Conservation (phyloP, 108 stramenopile genomes). For the Nannochloropsis granulata region DNA sequence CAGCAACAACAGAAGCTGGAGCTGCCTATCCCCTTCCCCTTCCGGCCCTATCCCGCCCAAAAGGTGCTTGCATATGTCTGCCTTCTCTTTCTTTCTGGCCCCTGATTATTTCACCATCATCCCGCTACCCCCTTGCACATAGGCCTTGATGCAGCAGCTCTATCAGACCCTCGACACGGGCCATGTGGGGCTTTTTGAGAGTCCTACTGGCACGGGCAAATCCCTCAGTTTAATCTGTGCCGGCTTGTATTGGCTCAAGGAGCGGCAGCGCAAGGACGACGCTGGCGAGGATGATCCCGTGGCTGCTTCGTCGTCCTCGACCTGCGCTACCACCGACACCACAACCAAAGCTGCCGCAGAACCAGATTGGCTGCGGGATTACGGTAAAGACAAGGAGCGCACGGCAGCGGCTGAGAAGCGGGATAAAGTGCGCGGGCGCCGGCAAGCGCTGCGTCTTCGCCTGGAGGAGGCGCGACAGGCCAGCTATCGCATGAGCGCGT, state of each 20-base stretch:
- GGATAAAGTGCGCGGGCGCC: not conserved
- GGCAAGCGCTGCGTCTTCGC: not conserved
- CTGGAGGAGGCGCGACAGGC: not conserved
- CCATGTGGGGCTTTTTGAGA: constrained; percentile 38
- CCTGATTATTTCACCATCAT: not conserved
- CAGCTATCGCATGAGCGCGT: not conserved
- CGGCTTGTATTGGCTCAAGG: constrained; percentile 40
- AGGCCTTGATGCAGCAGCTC: constrained; percentile 14
- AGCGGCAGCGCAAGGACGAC: constrained; percentile 17
- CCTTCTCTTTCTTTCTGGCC: not conserved
- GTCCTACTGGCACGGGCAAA: constrained; percentile 44
- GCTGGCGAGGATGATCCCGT: not conserved
- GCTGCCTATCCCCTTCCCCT: constrained; percentile 31
- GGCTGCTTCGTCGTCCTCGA: not conserved
- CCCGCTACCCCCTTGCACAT: not conserved
- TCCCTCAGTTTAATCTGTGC: constrained; percentile 42
- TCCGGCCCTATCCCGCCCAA: constrained; percentile 36
- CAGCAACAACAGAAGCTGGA: not conserved
- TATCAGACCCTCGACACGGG: constrained; percentile 28
- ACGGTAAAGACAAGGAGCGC: not conserved
- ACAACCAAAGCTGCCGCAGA: not conserved
- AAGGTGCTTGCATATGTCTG: constrained; percentile 17
- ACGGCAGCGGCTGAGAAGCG: not conserved
- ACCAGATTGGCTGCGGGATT: not conserved
- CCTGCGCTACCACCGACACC: not conserved